Evolutionary conservation across 1,284 basidiomycete species (phyloP).

Genomic region (Sphagnurus paluster): DNA sequence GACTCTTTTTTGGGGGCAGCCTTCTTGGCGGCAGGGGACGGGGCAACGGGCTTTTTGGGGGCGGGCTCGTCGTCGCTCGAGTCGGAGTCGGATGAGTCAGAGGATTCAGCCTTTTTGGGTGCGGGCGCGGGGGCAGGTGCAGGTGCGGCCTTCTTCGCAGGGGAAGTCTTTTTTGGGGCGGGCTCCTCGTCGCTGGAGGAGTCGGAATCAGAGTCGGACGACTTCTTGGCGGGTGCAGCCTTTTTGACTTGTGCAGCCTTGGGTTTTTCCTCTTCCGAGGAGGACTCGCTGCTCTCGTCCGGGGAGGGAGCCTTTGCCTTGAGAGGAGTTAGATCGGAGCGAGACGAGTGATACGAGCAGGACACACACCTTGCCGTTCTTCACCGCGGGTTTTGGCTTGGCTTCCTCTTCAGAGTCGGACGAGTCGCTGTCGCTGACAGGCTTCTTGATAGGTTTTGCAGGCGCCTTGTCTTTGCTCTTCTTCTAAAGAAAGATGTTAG

Average conservation of each 20-base stretch:
- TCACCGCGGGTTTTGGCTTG: slow-evolving; percentile 19
- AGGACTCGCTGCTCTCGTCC: slow-evolving; percentile 37
- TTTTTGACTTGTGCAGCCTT: slow-evolving; percentile 44
- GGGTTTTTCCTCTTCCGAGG: slow-evolving; percentile 44
- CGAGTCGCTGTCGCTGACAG: slow-evolving; percentile 21
- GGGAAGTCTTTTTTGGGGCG: slow-evolving; percentile 18
- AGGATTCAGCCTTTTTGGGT: slow-evolving; percentile 11
- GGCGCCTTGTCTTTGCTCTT: slow-evolving; percentile 26
- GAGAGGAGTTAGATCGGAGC: slow-evolving; percentile 6
- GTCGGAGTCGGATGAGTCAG: slow-evolving; percentile 22
- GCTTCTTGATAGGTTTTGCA: slow-evolving; percentile 25
- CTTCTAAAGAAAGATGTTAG: slow-evolving; percentile 16
- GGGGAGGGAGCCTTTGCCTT: slow-evolving; percentile 29
- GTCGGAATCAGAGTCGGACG: slow-evolving; percentile 20
- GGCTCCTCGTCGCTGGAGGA: slow-evolving; percentile 22
- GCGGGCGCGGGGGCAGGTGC: slow-evolving; percentile 9
- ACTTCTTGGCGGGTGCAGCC: background rate
- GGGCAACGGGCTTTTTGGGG: slow-evolving; percentile 27
- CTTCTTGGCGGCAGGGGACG: slow-evolving; percentile 22
- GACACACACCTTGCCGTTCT: slow-evolving; percentile 37
- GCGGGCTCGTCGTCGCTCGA: slow-evolving; percentile 25
- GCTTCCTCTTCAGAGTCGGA: slow-evolving; percentile 27
- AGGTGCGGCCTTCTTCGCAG: slow-evolving; percentile 21
- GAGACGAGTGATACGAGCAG: background rate
- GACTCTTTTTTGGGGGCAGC: slow-evolving; percentile 7